These are phyloP conservation scores for Apiospora sp. DNA, from an alignment of 2,329 filamentous ascomycete genomes.

Conservation along the genomic window DNA sequence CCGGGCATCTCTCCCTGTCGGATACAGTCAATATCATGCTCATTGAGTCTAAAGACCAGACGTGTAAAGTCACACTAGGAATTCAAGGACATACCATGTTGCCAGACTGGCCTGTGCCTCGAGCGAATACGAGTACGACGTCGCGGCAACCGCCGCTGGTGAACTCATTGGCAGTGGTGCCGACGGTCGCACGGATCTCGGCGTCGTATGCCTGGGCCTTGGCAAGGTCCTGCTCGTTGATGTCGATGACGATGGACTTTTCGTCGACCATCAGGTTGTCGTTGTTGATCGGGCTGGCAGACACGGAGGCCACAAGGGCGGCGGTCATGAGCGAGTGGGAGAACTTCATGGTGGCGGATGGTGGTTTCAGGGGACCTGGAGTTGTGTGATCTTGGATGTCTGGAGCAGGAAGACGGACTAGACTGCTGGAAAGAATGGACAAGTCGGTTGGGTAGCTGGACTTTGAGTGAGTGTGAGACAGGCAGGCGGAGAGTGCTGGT, in stretches of 20 bases:
- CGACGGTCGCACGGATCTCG: constrained; percentile 27
- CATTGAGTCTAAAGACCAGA: background rate
- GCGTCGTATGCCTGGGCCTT: constrained; percentile 27
- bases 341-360: constrained; percentile 32
- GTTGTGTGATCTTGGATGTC: background rate
- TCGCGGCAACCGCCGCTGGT: constrained; percentile 44
- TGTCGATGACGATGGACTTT: constrained; percentile 30
- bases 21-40: background rate
- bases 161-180: constrained; percentile 46
- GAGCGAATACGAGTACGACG: constrained; percentile 50
- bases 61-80: background rate
- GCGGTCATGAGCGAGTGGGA: constrained; percentile 29
- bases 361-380: background rate
- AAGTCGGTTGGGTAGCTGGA: background rate
- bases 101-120: constrained; percentile 48
- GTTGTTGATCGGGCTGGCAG: constrained; percentile 29
- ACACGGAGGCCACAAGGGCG: constrained; percentile 28
- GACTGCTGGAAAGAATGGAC: background rate
- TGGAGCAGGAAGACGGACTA: background rate
- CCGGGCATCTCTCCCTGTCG: constrained; percentile 38
- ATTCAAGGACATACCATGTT: constrained; percentile 45
- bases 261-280: constrained; percentile 9
- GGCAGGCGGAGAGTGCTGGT: background rate
- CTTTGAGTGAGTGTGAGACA: constrained; percentile 3
- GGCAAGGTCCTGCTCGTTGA: constrained; percentile 11